phyloP scores from a whole-genome alignment of 805 yeast species.

The Candida patagonica region DNA sequence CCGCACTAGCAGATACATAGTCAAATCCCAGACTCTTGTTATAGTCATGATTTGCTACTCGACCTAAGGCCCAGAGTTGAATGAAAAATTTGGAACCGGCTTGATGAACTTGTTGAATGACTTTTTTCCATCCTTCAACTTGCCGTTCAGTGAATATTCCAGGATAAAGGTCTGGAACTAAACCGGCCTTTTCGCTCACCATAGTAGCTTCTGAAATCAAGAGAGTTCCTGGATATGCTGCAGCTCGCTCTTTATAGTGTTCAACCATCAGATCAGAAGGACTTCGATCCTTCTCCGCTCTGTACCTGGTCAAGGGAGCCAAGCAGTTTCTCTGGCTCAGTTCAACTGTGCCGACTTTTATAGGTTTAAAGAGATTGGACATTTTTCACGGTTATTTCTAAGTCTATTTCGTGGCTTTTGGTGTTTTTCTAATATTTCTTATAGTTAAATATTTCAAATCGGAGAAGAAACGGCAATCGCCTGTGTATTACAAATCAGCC shows the following conservation, averaged over 20 bases:
- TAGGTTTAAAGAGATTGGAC: conserved; percentile 22
- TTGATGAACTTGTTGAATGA: conserved; percentile 36
- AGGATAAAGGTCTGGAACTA: conserved; percentile 26
- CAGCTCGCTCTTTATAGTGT: conserved; percentile 50
- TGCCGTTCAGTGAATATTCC: conserved; percentile 65
- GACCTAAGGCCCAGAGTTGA: conserved; percentile 40
- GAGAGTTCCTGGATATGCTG: conserved; percentile 43
- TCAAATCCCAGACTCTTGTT: conserved; percentile 6
- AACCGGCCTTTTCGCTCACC: conserved; percentile 35
- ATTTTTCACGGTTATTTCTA: no score
- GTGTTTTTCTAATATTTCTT: no score
- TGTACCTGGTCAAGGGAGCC: conserved; percentile 45
- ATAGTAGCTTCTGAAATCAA: conserved; percentile 53
- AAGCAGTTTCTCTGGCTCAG: conserved; percentile 34
- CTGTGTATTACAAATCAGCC: no score
- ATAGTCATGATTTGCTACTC: conserved; percentile 25
- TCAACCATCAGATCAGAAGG: conserved; percentile 39
- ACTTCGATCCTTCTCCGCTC: conserved; percentile 28
- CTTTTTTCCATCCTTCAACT: conserved; percentile 67
- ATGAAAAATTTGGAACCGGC: conserved; percentile 29
- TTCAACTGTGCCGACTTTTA: conserved; percentile 21
- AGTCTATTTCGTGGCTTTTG: no score
- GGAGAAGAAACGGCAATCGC: no score
- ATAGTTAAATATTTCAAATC: no score
- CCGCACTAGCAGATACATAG: conserved; percentile 13